Percentiles rank a stretch among this genome's conserved stretches.
Conservation (phyloP, 1,284 basidiomycete species). For the Trichosporon inkin region DNA sequence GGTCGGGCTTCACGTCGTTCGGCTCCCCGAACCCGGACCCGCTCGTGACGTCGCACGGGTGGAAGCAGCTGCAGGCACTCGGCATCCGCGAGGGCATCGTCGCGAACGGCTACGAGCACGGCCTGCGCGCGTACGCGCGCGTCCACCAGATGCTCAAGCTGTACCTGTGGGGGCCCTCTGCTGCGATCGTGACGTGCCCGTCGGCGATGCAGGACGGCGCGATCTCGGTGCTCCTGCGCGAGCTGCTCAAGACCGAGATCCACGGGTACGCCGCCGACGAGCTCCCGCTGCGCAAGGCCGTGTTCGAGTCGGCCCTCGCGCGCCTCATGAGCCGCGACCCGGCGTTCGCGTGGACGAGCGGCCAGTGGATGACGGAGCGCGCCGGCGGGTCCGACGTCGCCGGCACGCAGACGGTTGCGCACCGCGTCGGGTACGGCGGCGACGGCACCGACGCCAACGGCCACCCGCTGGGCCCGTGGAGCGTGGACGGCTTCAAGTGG, state of each 20-base stretch:
- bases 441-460: conserved; percentile 17
- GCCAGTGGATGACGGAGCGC: conserved; percentile 82
- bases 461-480: conserved; percentile 20
- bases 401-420: conserved; percentile 69
- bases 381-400: conserved; percentile 74
- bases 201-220: conserved; percentile 23
- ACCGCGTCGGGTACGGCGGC: conserved; percentile 32
- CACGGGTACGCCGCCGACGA: neutral
- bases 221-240: conserved; percentile 7
- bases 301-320: conserved; percentile 16
- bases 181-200: conserved; percentile 14
- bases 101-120: conserved; percentile 13
- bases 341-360: conserved; percentile 62
- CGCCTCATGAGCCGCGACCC: conserved; percentile 52
- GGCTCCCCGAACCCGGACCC: conserved; percentile 9
- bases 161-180: conserved; percentile 12
- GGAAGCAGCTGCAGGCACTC: conserved; percentile 21
- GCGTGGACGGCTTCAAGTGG: conserved; percentile 72
- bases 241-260: conserved; percentile 4
- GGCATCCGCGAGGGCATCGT: conserved; percentile 20
- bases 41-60: conserved; percentile 19
- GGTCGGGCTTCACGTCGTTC: conserved; percentile 15
- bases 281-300: conserved; percentile 9
- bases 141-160: conserved; percentile 15
- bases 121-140: conserved; percentile 10